Percentiles rank a stretch among this genome's conserved stretches.
Evolutionary conservation across 2,329 filamentous ascomycete genomes (phyloP).

Genomic region (Ramichloridium luteum): DNA sequence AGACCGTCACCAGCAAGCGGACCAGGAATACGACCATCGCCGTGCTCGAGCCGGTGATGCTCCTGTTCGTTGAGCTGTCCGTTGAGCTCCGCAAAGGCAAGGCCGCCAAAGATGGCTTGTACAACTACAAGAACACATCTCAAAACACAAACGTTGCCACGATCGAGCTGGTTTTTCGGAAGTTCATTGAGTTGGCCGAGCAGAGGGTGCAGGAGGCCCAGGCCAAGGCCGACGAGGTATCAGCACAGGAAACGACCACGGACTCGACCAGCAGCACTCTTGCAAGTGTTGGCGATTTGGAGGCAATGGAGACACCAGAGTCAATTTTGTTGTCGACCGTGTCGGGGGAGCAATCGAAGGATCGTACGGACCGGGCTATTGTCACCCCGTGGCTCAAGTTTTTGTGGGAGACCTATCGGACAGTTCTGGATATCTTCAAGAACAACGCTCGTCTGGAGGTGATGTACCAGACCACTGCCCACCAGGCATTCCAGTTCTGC

Average conservation of each 20-base stretch:
- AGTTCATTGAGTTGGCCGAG: constrained; percentile 94
- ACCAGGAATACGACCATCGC: constrained; percentile 95
- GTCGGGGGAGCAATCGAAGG: constrained; percentile 91
- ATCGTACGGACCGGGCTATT: constrained; percentile 93
- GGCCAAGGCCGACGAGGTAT: constrained; percentile 88
- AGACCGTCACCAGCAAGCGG: constrained; percentile 97
- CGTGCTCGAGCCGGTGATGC: constrained; percentile 94
- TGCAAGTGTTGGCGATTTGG: constrained; percentile 79
- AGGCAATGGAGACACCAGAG: constrained; percentile 94
- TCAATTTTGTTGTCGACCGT: constrained; percentile 96
- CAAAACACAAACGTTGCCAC: constrained; percentile 98
- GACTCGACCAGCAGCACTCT: constrained; percentile 64
- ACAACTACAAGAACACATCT: constrained; percentile 99
- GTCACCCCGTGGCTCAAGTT: constrained; percentile 99
- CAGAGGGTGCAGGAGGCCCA: constrained; percentile 93
- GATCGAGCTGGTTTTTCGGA: constrained; percentile 94
- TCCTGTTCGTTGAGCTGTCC: constrained; percentile 90
- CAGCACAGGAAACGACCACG: constrained; percentile 67
- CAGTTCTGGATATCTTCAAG: constrained; percentile 93
- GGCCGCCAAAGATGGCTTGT: constrained; percentile 93
- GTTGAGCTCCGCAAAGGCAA: constrained; percentile 98
- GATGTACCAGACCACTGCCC: constrained; percentile 95
- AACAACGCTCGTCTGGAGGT: constrained; percentile 97
- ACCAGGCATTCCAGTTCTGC: constrained; percentile 98
- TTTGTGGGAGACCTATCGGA: constrained; percentile 97